Base-by-base conservation (phyloP, 2,329 filamentous ascomycete species). In the Hymenotorrendiella dingleyae region DNA sequence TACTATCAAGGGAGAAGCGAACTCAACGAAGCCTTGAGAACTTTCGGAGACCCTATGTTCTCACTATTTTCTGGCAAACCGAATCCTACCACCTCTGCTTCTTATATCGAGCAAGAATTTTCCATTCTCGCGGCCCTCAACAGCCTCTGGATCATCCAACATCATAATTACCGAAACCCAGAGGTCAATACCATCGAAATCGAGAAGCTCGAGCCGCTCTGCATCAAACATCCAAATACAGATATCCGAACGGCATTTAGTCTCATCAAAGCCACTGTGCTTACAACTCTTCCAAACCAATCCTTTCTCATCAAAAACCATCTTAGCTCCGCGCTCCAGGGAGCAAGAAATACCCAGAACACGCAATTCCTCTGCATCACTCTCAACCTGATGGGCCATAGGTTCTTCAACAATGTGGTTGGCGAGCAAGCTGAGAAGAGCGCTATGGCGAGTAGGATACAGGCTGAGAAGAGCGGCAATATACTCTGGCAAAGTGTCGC, bases 331-430 rank as follows among this genome's bases (percentile, higher is more conserved):
- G 84, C 88, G 2, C 73, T 95, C 30, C 73, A 75, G 28, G 78
- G 80, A 3, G 82, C 86, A 10, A 82, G 83, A 50, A 69, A 71
- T 6, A 80, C 84, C 7, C 72, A 73, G 42, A 95, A 95, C 60
- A 78, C 78, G 22, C 85, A 94, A 51, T 83, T 90, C 41, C 74
- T 89, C n/a, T 82, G 82, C 36, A 84, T 96, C 50, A 82, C 84
- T 5, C 76, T 96, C 46, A 89, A 82, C 53, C 82, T 93, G 51
- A 94, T 96, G 84, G 84, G 85, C 40, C 80, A 76, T 57, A 78
- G 81, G 39, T 84, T 95, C 41, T 63, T 62, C 42, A 45, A 44
- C 5, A 54, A 55, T 36, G 53, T 60, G 4, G 57, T 96, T 90
- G 88, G 88, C 37, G 83, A 85, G 45, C 85, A 90, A 62, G 83